phyloP scores from a whole-genome alignment of 73 alveolate genomes.

The Tetrahymena borealis region DNA sequence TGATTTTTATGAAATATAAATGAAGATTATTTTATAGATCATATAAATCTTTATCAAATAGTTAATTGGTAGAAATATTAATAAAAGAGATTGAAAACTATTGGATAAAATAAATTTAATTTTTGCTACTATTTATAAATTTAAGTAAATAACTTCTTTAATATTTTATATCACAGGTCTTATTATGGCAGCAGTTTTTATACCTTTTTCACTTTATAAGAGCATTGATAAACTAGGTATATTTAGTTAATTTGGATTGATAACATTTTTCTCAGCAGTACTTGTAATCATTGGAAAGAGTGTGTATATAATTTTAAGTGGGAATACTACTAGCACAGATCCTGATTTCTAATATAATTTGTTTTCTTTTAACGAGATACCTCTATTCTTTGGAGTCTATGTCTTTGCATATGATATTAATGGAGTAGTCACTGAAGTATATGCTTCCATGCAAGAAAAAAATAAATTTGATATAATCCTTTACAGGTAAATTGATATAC shows the following conservation, averaged over 20 bases:
- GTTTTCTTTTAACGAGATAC: not conserved
- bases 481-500: not conserved
- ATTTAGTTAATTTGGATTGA: not conserved
- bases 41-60: too few species aligned
- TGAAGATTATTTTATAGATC: too few species aligned
- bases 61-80: too few species aligned
- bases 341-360: not conserved
- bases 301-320: not conserved
- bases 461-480: not conserved
- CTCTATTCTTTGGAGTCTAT: not conserved
- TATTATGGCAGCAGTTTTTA: not conserved
- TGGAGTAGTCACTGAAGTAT: not conserved
- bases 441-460: not conserved
- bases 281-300: not conserved
- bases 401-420: not conserved
- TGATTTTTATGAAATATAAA: too few species aligned
- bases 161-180: not conserved
- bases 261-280: not conserved
- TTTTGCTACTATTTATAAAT: not conserved
- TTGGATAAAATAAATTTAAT: too few species aligned
- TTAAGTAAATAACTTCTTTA: not conserved
- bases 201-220: not conserved
- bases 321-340: not conserved
- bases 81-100: too few species aligned
- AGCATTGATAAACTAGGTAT: not conserved